phyloP scores from a whole-genome alignment of 352 stramenopile species.

The Albugo candida region DNA sequence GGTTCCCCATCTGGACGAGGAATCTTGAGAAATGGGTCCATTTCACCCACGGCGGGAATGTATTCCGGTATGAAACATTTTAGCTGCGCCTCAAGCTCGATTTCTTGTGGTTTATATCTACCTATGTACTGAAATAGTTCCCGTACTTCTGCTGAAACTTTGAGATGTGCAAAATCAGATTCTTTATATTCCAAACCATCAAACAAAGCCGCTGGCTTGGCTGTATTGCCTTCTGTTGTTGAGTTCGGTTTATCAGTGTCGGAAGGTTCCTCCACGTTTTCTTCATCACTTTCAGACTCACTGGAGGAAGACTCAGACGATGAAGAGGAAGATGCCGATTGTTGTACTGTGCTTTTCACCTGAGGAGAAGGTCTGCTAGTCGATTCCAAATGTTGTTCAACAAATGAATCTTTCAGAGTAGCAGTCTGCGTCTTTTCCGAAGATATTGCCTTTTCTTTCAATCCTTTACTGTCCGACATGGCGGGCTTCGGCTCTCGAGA shows the following conservation, averaged over 20 bases:
- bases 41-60: slow-evolving; percentile 90
- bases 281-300: slow-evolving; percentile 33
- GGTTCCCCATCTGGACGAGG: slow-evolving; percentile 78
- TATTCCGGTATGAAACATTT: slow-evolving; percentile 95
- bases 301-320: slow-evolving; percentile 41
- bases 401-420: not conserved
- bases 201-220: slow-evolving; percentile 37
- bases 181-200: slow-evolving; percentile 72
- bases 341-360: not conserved
- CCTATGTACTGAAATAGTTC: slow-evolving; percentile 90
- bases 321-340: not conserved
- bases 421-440: not conserved
- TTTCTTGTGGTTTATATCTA: slow-evolving; percentile 88
- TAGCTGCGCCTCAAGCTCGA: slow-evolving; percentile 87
- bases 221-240: slow-evolving; percentile 10
- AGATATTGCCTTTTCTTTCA: slow-evolving; percentile 1
- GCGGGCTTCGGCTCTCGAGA: not conserved
- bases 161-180: slow-evolving; percentile 71
- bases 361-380: not conserved
- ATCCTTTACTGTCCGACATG: not conserved
- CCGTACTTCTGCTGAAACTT: slow-evolving; percentile 77
- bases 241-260: slow-evolving; percentile 5
- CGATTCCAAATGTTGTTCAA: too few relatives aligned
- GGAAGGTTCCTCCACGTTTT: slow-evolving; percentile 20
- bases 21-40: slow-evolving; percentile 94